Evolutionary conservation across 1,284 basidiomycete genomes (phyloP), one percentile per base, ranked within the genome.

Genomic region (Melampsora larici-populina): DNA sequence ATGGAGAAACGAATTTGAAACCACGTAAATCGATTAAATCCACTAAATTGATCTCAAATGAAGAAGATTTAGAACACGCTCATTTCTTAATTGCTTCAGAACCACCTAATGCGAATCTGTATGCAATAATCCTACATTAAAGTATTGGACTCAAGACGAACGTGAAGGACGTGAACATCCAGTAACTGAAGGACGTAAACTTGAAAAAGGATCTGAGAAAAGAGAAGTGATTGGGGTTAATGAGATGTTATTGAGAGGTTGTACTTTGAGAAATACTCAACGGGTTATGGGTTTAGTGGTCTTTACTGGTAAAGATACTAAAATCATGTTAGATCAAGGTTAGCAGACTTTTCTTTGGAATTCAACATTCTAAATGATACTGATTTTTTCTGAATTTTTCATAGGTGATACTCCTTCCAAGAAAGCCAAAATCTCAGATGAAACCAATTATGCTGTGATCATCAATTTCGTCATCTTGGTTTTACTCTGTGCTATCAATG

Each of bases 1-100:
- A n/a, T n/a, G n/a, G n/a, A n/a, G n/a, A n/a, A 97, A 97, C 96
- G 58, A 98, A 99, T 83, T 86, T 98, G 82, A 99, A 98, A 85
- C 90, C 90, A 4, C 88, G 94, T 55, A 90, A 88, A 83, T 88
- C 91, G 0, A 84, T 95, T 74, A 90, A 88, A 78, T 92, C 90
- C 0, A 97, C 94, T 0, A 87, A 90, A 33, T 84, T 86, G 49
- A 91, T 97, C 79, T 83, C 86, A n/a, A 91, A 90, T 1, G 94
- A 98, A 83, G 94, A 97, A 81, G 95, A 97, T 83, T 84, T 97
- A 78, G 93, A 95, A 83, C 91, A 91, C 78, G 89, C 92, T 0
- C 87, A 89, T 1, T 97, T 97, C 83, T 86, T 90, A 71, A 87
- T 99, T 73, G 94, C 97, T 82, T 93, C 92, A 0, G 96, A 99